Percentiles rank a stretch among this genome's conserved stretches.
Conservation (phyloP, 2,329 filamentous ascomycete species). For the Dothistroma septosporum region DNA sequence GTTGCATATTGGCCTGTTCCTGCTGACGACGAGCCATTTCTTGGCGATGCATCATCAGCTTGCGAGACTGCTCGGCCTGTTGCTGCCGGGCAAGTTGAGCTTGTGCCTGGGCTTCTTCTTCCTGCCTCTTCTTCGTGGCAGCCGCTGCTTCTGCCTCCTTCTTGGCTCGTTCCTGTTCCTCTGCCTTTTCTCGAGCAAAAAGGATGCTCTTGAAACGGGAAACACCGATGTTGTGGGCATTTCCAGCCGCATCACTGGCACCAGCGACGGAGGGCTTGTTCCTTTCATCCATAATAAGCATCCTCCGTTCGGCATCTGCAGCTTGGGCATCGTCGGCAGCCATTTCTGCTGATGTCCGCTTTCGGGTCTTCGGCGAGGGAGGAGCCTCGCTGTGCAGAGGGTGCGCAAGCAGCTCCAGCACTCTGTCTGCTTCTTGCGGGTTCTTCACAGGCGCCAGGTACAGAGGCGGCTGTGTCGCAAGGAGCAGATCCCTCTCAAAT, state of each 20-base stretch:
- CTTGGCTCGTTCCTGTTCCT: slow-evolving; percentile 56
- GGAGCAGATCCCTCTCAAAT: slow-evolving; percentile 71
- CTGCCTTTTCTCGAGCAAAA: slow-evolving; percentile 60
- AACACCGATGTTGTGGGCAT: slow-evolving; percentile 71
- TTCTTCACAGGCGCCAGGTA: slow-evolving; percentile 71
- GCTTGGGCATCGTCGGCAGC: slow-evolving; percentile 90
- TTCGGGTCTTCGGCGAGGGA: slow-evolving; percentile 81
- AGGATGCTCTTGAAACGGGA: slow-evolving; percentile 89
- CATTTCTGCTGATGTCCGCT: slow-evolving; percentile 90
- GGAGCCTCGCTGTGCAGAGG: slow-evolving; percentile 72
- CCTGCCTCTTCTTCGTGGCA: slow-evolving; percentile 30
- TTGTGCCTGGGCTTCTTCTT: slow-evolving; percentile 44
- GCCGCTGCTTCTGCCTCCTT: slow-evolving; percentile 56
- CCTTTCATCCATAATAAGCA: slow-evolving; percentile 87
- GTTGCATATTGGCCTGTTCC: slow-evolving; percentile 16
- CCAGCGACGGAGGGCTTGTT: slow-evolving; percentile 59
- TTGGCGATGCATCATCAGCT: slow-evolving; percentile 43
- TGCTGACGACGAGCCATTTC: slow-evolving; percentile 16
- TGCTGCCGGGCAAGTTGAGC: slow-evolving; percentile 41
- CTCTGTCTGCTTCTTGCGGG: slow-evolving; percentile 62
- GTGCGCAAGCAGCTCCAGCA: slow-evolving; percentile 69
- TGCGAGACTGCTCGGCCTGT: slow-evolving; percentile 46
- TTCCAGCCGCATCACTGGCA: slow-evolving; percentile 68
- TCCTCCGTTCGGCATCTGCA: slow-evolving; percentile 82
- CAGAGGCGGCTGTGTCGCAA: slow-evolving; percentile 69